phyloP scores from a whole-genome alignment of 495 filamentous ascomycete species.

The Podospora tetraspora region DNA sequence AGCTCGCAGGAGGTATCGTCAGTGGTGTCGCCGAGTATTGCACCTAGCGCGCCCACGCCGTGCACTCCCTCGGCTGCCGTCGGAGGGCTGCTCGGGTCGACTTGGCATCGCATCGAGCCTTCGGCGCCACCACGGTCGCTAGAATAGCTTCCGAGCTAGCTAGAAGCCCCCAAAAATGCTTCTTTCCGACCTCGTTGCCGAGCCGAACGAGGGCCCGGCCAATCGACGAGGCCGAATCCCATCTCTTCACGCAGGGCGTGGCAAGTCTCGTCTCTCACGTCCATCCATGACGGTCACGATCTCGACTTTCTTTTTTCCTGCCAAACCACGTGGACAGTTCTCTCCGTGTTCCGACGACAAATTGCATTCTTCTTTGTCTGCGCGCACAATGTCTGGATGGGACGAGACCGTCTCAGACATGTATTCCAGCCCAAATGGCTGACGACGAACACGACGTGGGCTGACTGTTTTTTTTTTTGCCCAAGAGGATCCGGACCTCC shows the following conservation, averaged over 20 bases:
- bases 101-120: background rate
- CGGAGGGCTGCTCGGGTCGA: background rate
- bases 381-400: background rate
- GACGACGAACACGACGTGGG: background rate
- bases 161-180: background rate
- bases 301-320: background rate
- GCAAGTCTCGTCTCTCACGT: background rate
- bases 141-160: background rate
- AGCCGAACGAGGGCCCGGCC: conserved; percentile 3
- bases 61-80: background rate
- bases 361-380: background rate
- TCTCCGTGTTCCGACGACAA: background rate
- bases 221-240: background rate
- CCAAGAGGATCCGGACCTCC: background rate
- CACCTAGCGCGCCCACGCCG: conserved; percentile 7
- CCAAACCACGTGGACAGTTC: background rate
- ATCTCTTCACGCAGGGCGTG: background rate
- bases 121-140: conserved; percentile 5
- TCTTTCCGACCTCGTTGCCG: conserved; percentile 1
- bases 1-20: background rate
- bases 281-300: background rate
- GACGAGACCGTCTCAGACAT: background rate
- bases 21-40: conserved; percentile 8
- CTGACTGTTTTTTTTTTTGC: background rate
- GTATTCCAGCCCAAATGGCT: background rate